Conservation (phyloP, 73 alveolate genomes). For the Durusdinium trenchii region DNA sequence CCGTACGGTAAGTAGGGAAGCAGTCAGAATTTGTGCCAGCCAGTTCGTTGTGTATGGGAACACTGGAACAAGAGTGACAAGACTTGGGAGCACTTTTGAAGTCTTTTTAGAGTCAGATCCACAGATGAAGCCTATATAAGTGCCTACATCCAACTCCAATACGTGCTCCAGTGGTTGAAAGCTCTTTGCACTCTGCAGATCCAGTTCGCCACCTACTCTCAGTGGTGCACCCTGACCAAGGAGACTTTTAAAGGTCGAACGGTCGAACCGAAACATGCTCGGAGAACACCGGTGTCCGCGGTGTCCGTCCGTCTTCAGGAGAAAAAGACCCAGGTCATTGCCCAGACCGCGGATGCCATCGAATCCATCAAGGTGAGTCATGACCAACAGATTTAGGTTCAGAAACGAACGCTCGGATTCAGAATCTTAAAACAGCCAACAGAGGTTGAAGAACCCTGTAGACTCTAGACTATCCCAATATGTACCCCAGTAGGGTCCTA, state of each 20-base stretch:
- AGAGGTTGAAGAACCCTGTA: no score
- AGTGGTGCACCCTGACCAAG: constrained; percentile 88
- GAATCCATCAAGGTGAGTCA: constrained; percentile 57
- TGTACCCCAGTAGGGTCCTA: background rate
- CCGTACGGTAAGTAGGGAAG: no score
- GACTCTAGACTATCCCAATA: background rate
- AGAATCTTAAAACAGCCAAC: background rate
- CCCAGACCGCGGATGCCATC: constrained; percentile 78
- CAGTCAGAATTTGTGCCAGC: no score
- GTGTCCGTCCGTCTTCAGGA: background rate
- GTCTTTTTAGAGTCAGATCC: no score
- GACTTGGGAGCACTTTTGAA: no score
- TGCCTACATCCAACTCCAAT: no score
- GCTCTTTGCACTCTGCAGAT: background rate
- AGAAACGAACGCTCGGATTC: background rate
- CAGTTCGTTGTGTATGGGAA: no score
- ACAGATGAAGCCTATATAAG: no score
- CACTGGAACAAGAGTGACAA: no score
- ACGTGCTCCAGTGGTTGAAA: background rate
- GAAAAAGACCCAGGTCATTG: constrained; percentile 61
- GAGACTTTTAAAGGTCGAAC: background rate
- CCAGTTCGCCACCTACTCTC: constrained; percentile 77
- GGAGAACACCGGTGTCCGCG: background rate
- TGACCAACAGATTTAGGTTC: background rate
- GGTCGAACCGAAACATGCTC: background rate